Evolutionary conservation across 1,284 basidiomycete species (phyloP), one percentile per base, ranked within the genome.

Genomic region (Stereum hirsutum): DNA sequence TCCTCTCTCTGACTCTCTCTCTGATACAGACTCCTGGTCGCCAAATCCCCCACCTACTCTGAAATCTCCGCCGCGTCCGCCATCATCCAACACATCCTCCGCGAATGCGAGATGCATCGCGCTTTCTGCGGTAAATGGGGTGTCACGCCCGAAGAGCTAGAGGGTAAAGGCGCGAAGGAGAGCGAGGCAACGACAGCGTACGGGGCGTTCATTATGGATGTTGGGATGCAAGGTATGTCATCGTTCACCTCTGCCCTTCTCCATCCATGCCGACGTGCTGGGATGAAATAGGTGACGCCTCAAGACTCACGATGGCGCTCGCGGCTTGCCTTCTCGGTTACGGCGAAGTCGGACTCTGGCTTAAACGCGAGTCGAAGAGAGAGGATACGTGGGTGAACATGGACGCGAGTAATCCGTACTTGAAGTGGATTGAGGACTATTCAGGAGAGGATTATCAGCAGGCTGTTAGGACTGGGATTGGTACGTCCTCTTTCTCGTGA

Each of bases 311-410:
- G 19, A 81, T 96, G 58, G 88, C 89, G 0, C 74, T 94, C 2
- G 78, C 85, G 14, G 84, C 89, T 4, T 98, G 94, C 59, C 68
- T 96, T 11, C 65, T 96, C 0, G 94, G 94, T 0, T 98, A 97
- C 56, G 94, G 91, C n/a, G 89, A 96, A 59, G 89, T 95, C 0
- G 94, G 92, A 0, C 64, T 89, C 32, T 94, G 78, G 84, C 65
- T 88, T 37, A 74, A 74, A 59, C 73, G 67, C 40, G 70, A 82
- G 48, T 70, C 79, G 1, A 52, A 57, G 17, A 57, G 59, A 25
- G 68, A 70, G 1, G 59, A 69, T 28, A 68, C 64, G 33, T 76
- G 78, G 69, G 75, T 84, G 2, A 60, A 68, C 28, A 57, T 78
- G 41, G 74, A 82, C 5, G 73, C 70, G 1, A n/a, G n/a, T n/a